A percentile compares a stretch with the other conserved stretches of the same genome.
phyloP scores from a whole-genome alignment of 345 rosid species.

The Acer campestre region DNA sequence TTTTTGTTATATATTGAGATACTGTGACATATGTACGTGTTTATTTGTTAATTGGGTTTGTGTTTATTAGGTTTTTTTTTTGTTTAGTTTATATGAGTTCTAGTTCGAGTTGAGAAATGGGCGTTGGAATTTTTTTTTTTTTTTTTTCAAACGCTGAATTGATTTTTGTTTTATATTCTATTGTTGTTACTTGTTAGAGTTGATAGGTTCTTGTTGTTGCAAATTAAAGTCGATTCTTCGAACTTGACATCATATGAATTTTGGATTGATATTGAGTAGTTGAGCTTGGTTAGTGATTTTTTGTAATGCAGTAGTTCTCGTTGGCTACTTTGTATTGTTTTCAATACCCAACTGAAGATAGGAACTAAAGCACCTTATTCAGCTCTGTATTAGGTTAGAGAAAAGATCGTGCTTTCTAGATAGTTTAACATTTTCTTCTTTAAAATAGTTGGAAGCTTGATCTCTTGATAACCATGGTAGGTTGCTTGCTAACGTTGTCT shows the following conservation, averaged over 20 bases:
- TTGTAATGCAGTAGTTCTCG: too few relatives aligned
- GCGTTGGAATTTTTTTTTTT: background rate
- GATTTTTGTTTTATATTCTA: background rate
- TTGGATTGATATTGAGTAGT: background rate
- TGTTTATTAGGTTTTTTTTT: background rate
- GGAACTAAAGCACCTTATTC: background rate
- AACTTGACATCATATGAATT: too few relatives aligned
- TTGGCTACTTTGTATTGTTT: too few relatives aligned
- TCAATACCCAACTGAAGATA: too few relatives aligned
- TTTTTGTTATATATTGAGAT: background rate
- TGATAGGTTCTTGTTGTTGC: background rate
- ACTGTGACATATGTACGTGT: background rate
- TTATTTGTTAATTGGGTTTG: background rate
- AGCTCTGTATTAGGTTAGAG: background rate
- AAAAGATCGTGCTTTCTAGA: background rate
- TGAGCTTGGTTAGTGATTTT: background rate
- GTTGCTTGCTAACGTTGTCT: too few relatives aligned
- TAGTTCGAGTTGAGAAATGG: background rate
- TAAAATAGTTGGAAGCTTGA: too few relatives aligned
- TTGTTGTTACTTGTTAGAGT: background rate
- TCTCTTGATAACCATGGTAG: too few relatives aligned
- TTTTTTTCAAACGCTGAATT: background rate
- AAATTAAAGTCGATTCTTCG: too few relatives aligned
- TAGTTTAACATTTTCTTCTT: background rate
- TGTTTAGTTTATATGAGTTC: background rate